Evolutionary conservation across 306 rosid species (phyloP), one percentile per base, ranked within the genome.

Genomic region (Castanea mollissima): DNA sequence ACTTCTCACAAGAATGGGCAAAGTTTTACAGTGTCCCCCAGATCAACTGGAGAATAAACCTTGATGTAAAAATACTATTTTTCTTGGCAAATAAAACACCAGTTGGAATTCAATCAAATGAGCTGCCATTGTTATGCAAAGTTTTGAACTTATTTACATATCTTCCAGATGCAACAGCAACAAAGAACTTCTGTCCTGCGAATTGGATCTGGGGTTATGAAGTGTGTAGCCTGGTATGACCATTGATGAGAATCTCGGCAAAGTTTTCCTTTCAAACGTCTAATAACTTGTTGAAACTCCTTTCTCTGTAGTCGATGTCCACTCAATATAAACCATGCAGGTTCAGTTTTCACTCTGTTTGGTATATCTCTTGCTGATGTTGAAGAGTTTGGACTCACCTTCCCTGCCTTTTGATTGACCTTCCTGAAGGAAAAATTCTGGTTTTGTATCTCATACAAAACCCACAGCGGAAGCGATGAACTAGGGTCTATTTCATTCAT

Each of bases 141-240:
- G 51, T 73, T 32, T 21, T 1, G 35, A 41, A 62, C 14, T 57
- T 49, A 21, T 27, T 81, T 21, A 71, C 62, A 56, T 81, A 95
- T 97, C 94, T 93, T 87, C 98, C 99, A 72, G 99, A 90, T 71
- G 99, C 99, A 81, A 93, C 88, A 78, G 97, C 98, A 12, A 98
- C 95, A 80, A 93, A 95, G 74, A 95, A 93, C 75, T 93, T 95
- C 99, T 14, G 91, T 93, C 89, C 99, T 80, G 69, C 92, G 88
- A 74, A 95, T 51, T 69, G 97, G 99, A 59, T 89, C 93, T 2
- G 98, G 94, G 65, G 86, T 83, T 60, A 95, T 88, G 74, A 89
- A 93, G 81, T 95, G 98, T 29, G 99, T 95, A 9, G 98, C 99
- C 86, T 93, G 97, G 87, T 95, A 95, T 54, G 99, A 93, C 99